Base-by-base conservation (phyloP, 1,139 yeast species). In the Hanseniaspora uvarum region DNA sequence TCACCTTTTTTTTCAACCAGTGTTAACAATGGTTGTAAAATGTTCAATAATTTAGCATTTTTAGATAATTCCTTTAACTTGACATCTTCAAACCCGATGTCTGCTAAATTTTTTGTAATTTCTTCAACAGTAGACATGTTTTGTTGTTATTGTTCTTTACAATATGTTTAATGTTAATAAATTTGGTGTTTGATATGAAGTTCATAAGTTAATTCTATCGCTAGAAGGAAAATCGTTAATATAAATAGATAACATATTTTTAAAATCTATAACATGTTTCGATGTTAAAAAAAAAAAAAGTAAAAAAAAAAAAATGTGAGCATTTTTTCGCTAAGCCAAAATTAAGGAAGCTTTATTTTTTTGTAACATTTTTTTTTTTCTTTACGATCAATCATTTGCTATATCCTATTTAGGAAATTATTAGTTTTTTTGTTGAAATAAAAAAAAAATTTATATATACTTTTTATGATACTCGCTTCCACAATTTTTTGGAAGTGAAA, bases 21-120 rank as follows among this genome's bases (percentile, higher is more conserved):
- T 33, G 68, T 65, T 53, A 85, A 72, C 57, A 88, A 77, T 43
- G 77, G 77, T 40, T 73, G 75, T 56, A 92, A 75, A 0, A 94
- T 79, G 36, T 72, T 71, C 19, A 94, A 78, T 37, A 88, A 94
- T 67, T 88, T 88, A 66, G 83, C 81, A 72, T 92, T 92, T 68
- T 86, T 89, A 57, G 79, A 68, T 55, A 87, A 81, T 65, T 92
- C 97, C 50, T 77, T 75, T 54, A 82, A 70, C 65, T 83, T 82
- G 60, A 80, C 75, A 26, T 83, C 94, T 60, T 76, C 79, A 60
- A 86, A 78, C 18, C 95, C 95, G 57, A 85, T 72, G 51, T 72
- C 69, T 58, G 74, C 70, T 61, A 87, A 83, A 52, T 74, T 72
- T 30, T 62, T 63, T 41, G 71, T 63, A 44, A 79, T 63, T 43